Percentiles rank a stretch among this genome's conserved stretches.
These are phyloP conservation scores for Abrus precatorius DNA, from an alignment of 306 rosid species.

Conservation along the genomic window DNA sequence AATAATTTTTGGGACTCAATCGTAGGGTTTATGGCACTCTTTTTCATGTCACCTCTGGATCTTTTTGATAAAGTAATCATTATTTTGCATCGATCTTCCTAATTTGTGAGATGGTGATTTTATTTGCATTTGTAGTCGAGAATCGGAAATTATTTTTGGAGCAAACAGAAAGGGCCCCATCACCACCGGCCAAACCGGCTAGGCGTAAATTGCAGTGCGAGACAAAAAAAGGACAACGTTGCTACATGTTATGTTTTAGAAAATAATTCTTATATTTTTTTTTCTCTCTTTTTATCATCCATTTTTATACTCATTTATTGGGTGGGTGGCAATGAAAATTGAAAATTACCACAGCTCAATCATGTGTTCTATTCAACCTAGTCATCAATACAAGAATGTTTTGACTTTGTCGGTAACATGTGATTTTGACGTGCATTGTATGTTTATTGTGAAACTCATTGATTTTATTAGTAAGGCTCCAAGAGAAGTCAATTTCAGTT, in stretches of 20 bases:
- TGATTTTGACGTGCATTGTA: background rate
- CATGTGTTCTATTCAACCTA: background rate
- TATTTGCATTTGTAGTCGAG: background rate
- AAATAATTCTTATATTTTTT: too few species aligned
- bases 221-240: slow-evolving; percentile 13
- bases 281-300: too few species aligned
- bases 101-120: background rate
- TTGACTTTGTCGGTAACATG: background rate
- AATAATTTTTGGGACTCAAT: too few species aligned
- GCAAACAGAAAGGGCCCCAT: slow-evolving; percentile 16
- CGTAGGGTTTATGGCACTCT: too few species aligned
- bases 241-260: background rate
- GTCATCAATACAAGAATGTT: slow-evolving; percentile 17
- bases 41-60: background rate
- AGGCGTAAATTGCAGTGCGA: background rate
- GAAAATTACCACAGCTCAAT: background rate
- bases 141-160: background rate
- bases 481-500: slow-evolving; percentile 16
- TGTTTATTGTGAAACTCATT: too few species aligned
- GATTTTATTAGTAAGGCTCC: background rate
- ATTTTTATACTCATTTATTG: too few species aligned
- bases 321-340: background rate
- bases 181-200: slow-evolving; percentile 33
- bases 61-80: background rate
- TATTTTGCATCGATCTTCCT: background rate